These are phyloP conservation scores for Dichotomopilus funicola DNA, from an alignment of 2,329 filamentous ascomycete species.

Conservation along the genomic window DNA sequence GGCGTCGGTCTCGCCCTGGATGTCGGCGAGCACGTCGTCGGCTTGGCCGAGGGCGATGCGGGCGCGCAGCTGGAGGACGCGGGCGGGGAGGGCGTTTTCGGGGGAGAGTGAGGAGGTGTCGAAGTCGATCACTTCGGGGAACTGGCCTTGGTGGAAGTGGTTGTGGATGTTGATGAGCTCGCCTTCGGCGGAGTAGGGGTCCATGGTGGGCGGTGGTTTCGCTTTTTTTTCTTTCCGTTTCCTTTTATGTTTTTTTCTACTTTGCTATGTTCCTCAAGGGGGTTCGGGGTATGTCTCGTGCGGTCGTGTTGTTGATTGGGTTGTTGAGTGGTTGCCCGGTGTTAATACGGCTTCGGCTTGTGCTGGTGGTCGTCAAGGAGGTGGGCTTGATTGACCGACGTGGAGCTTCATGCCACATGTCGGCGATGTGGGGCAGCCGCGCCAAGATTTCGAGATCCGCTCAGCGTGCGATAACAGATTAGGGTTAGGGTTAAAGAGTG, in stretches of 20 bases:
- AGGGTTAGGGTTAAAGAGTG: background rate
- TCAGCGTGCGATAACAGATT: constrained; percentile 5
- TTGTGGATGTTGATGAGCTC: constrained; percentile 67
- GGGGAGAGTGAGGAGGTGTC: constrained; percentile 71
- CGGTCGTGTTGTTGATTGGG: background rate
- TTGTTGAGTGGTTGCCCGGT: background rate
- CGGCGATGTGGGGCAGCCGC: background rate
- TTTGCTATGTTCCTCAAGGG: too few relatives aligned
- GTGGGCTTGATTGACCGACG: constrained; percentile 15
- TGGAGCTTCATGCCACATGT: constrained; percentile 13
- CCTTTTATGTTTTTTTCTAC: too few relatives aligned
- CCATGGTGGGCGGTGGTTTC: constrained; percentile 40
- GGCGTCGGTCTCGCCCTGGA: constrained; percentile 57
- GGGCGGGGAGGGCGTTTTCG: constrained; percentile 70
- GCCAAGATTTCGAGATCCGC: background rate
- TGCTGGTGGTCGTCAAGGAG: background rate
- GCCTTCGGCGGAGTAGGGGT: constrained; percentile 64
- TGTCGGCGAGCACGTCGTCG: constrained; percentile 62
- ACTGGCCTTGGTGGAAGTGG: constrained; percentile 74
- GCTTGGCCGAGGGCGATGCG: constrained; percentile 77
- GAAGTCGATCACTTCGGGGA: constrained; percentile 78
- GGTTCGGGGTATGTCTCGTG: background rate
- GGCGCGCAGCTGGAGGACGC: constrained; percentile 72
- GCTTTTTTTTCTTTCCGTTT: too few relatives aligned
- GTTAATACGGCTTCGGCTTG: background rate